A percentile compares a stretch with the other conserved stretches of the same genome.
These are phyloP conservation scores for Vachellia collinsii DNA, from an alignment of 306 rosid genomes.

Conservation along the genomic window DNA sequence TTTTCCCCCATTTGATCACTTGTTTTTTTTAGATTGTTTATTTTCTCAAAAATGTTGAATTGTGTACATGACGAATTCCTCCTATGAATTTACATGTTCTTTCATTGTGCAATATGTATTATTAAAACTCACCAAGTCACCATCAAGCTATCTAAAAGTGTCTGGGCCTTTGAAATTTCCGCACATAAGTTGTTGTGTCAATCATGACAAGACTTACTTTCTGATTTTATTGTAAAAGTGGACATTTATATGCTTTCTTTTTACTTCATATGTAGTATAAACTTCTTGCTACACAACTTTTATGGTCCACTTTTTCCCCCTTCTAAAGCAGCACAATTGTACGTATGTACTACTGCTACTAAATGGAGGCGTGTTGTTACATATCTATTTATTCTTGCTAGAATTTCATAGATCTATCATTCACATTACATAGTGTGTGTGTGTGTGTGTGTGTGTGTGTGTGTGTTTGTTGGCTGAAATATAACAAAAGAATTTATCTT, in stretches of 20 bases:
- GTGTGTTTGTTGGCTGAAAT: neutral
- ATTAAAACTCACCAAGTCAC: neutral
- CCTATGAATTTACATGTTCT: neutral
- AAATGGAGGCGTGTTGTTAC: constrained; percentile 11
- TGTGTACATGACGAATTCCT: neutral
- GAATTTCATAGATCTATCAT: neutral
- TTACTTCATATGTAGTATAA: neutral
- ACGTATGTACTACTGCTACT: neutral
- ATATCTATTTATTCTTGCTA: neutral
- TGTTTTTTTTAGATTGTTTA: constrained; percentile 3
- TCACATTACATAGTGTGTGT: too few species aligned
- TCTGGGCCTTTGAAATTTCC: neutral
- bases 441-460: too few species aligned
- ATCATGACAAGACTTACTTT: neutral
- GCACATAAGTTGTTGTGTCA: neutral
- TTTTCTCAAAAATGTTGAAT: constrained; percentile 17
- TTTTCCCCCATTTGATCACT: neutral
- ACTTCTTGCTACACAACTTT: neutral
- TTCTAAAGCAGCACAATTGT: neutral
- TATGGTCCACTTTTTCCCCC: neutral
- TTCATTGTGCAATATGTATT: neutral
- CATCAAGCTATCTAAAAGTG: neutral
- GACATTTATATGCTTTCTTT: neutral
- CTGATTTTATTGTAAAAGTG: neutral
- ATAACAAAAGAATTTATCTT: constrained; percentile 17